Conservation (phyloP, 306 rosid genomes). For the Vachellia pachyceras region DNA sequence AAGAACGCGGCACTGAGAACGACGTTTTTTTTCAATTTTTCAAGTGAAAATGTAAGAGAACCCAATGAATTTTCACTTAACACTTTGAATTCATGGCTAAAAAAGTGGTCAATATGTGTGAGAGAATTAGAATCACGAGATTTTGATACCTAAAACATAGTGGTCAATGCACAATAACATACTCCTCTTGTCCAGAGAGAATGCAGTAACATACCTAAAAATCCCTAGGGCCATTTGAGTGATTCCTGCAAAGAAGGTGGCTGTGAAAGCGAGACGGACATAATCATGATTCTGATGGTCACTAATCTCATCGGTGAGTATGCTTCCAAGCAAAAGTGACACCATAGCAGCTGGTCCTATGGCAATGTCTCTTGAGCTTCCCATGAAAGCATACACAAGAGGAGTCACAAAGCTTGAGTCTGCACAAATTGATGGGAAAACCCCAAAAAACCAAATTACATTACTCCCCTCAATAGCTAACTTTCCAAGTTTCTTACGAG, state of each 20-base stretch:
- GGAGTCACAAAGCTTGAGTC: constrained; percentile 85
- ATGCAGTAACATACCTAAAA: constrained; percentile 49
- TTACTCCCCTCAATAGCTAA: neutral
- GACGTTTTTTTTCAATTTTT: neutral
- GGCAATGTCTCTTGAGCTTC: constrained; percentile 86
- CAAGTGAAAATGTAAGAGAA: neutral
- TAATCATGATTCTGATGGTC: constrained; percentile 34
- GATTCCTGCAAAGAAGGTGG: constrained; percentile 85
- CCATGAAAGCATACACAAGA: constrained; percentile 80
- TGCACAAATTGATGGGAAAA: constrained; percentile 30
- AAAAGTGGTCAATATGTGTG: neutral
- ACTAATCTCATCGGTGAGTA: constrained; percentile 50
- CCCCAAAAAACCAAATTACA: neutral
- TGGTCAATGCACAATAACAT: too few relatives aligned
- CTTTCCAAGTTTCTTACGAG: neutral
- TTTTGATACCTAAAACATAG: too few relatives aligned
- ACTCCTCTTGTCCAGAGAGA: too few relatives aligned
- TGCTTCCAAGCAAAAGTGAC: constrained; percentile 75
- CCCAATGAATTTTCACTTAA: neutral
- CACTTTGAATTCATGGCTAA: neutral
- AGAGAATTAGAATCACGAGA: too few relatives aligned
- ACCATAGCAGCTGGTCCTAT: constrained; percentile 90
- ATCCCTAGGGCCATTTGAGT: constrained; percentile 71
- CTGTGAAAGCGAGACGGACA: constrained; percentile 71
- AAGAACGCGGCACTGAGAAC: too few relatives aligned